These are phyloP conservation scores for Mycena alexandri DNA, from an alignment of 768 basidiomycete genomes.

Conservation along the genomic window DNA sequence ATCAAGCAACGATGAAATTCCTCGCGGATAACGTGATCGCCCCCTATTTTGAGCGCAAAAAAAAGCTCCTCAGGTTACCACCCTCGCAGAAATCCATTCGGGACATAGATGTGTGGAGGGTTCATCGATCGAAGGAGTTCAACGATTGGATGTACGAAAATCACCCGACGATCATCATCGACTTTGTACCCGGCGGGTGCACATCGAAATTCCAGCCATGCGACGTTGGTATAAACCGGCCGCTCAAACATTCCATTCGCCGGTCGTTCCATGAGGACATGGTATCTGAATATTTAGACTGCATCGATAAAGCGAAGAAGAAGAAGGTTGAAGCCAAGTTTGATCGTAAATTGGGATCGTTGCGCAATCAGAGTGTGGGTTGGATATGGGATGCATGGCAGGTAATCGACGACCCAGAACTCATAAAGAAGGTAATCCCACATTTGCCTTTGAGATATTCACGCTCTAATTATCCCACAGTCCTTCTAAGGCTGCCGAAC, in stretches of 20 bases:
- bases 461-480: constrained; percentile 30
- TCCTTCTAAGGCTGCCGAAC: constrained; percentile 43
- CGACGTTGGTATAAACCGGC: constrained; percentile 54
- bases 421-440: constrained; percentile 46
- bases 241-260: constrained; percentile 51
- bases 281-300: constrained; percentile 44
- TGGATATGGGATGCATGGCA: constrained; percentile 52
- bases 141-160: constrained; percentile 46
- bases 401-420: constrained; percentile 42
- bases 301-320: constrained; percentile 40
- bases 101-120: constrained; percentile 51
- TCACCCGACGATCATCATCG: constrained; percentile 46
- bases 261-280: constrained; percentile 50
- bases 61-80: constrained; percentile 34
- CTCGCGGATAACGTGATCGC: constrained; percentile 44
- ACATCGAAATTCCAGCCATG: constrained; percentile 50
- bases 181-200: constrained; percentile 49
- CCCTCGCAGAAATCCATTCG: constrained; percentile 20
- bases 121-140: constrained; percentile 55
- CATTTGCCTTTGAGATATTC: neutral
- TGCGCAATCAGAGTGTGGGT: constrained; percentile 41
- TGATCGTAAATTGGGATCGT: constrained; percentile 37
- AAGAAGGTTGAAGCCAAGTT: constrained; percentile 22
- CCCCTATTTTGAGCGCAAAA: constrained; percentile 36
- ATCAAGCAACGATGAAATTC: constrained; percentile 38